phyloP scores from a whole-genome alignment of 2,329 filamentous ascomycete species.

The Beauveria sp. region DNA sequence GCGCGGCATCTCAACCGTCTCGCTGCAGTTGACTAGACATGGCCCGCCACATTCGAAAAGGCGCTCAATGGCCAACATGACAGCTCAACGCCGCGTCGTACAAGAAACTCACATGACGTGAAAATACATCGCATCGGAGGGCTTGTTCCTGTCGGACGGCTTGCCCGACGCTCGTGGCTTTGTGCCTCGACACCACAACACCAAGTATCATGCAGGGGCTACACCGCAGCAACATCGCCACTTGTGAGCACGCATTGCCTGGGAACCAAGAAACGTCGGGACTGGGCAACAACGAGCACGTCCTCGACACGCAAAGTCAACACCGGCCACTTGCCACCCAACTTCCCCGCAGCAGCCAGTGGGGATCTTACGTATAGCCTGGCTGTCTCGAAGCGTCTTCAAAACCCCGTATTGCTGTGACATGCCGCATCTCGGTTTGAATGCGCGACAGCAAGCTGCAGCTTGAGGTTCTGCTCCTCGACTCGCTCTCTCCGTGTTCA shows the following conservation, averaged over 20 bases:
- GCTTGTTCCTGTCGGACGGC: not conserved
- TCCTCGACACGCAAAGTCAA: not conserved
- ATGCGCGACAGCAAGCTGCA: not conserved
- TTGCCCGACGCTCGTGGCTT: not conserved
- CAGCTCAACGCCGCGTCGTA: not conserved
- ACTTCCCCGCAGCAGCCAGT: too few relatives aligned
- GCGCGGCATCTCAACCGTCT: too few relatives aligned
- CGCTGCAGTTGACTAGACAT: too few relatives aligned
- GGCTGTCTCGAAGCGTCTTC: not conserved
- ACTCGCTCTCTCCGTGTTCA: not conserved
- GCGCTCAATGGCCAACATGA: too few relatives aligned
- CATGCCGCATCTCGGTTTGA: not conserved
- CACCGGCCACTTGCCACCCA: not conserved
- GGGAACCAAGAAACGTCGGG: not conserved
- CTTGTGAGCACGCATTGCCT: not conserved
- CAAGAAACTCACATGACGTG: not conserved
- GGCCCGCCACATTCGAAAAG: not conserved
- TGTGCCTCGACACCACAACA: not conserved
- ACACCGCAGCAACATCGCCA: not conserved
- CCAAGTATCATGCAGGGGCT: not conserved
- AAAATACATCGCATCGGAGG: not conserved
- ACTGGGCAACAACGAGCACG: not conserved
- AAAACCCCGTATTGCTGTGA: not conserved
- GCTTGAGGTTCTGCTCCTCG: not conserved
- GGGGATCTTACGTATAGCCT: not conserved